Base-by-base conservation (phyloP, 2,329 filamentous ascomycete genomes). In the Cercospora beticola region DNA sequence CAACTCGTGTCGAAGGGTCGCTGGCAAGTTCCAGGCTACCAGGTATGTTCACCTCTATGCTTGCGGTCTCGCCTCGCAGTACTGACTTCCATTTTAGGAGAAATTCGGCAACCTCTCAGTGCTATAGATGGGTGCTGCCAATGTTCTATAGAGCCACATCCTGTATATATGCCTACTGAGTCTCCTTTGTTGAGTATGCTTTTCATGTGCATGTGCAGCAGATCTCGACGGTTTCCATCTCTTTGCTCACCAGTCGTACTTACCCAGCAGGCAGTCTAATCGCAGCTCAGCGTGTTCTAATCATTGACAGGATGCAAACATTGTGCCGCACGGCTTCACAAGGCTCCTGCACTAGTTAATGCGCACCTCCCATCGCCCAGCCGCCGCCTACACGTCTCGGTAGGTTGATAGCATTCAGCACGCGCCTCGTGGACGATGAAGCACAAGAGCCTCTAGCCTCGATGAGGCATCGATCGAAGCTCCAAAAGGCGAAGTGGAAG, bases 1-100 rank as follows among this genome's bases (percentile, higher is more conserved):
- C 90, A 95, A 85, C 89, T 99, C 81, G 94, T 99, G 74, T 92
- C 92, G 83, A 97, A 96, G 90, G 94, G 94, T 82, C 92, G 93
- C 89, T 99, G 95, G 95, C 88, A 90, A 86, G 94, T 97, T 80
- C 94, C 95, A 73, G 95, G 95, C 81, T 99, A 99, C 92, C 97
- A 97, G 93, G 94, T 94, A 86, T 78, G 90, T 83, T 63, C n/a
- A 16, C 36, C 26, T 56, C 54, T 9, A 18, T 52, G 26, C 57
- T 23, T 6, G 10, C 23, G 46, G 7, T 26, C 12, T 12, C 7
- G 26, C 61, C 3, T 14, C 49, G 46, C 56, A 23, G 23, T 60
- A n/a, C 63, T 70, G 56, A 68, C 56, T 5, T 61, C 49, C 33
- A 59, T 58, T 78, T 75, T 78, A 98, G 94, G 95, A 99, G 89